Evolutionary conservation across 768 basidiomycete genomes (phyloP), one percentile per base, ranked within the genome.

Genomic region (Hysterangium stoloniferum): DNA sequence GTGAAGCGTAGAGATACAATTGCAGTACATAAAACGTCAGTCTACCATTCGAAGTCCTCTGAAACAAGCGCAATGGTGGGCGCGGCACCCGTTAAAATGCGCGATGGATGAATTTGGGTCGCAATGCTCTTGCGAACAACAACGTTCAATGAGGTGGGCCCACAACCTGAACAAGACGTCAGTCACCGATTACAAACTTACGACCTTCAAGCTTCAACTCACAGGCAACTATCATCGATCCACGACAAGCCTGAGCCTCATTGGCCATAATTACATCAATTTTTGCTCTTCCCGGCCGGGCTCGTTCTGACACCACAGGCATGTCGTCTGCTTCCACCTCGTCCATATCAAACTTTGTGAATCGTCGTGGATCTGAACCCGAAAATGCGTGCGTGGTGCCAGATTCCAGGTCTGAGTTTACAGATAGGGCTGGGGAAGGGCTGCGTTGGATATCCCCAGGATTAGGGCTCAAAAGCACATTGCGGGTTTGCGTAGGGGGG

Each of bases 191-290:
- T 3, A 11, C 24, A 43, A 4, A 28, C 29, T 24, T 38, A 13
- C 17, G 9, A 28, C 4, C 35, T 45, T 1, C 0, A 20, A 35
- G 34, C 27, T 51, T 28, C 13, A 31, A 76, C 84, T 70, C 58
- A 86, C 85, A 86, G 11, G 80, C 82, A 41, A 89, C 85, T 1
- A 81, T 68, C 50, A 84, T 61, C 11, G 75, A 68, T 15, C 83
- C 83, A 53, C 64, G 58, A 27, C 82, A 72, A 13, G 58, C 58
- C 40, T 74, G 68, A 3, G 85, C 75, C 64, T 88, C 87, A 51
- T 85, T 82, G 25, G 73, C 71, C 20, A 87, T 58, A 29, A 87
- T 75, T 49, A 70, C 65, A 34, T 77, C 75, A 34, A 89, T 59
- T 57, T 74, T 79, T 22, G 86, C 87, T 59, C 78, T 76, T 2